Evolutionary conservation across 2,329 filamentous ascomycete species (phyloP).

Genomic region (Aspergillus fijiensis): DNA sequence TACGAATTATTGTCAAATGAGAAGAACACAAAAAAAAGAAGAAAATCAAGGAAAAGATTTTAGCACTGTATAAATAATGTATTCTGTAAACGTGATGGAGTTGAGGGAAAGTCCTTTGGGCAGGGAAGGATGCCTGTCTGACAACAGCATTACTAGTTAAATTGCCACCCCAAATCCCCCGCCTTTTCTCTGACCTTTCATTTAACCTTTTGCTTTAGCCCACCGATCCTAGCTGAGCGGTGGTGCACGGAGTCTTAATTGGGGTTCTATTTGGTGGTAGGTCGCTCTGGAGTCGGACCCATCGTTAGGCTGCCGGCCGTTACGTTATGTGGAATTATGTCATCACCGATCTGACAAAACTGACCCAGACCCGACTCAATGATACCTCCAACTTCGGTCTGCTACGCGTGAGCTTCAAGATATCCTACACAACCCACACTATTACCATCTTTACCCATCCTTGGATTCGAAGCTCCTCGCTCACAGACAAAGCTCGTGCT

Average conservation of each 20-base stretch:
- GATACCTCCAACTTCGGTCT: conserved; percentile 18
- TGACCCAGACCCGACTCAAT: conserved; percentile 14
- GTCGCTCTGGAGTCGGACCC: conserved; percentile 8
- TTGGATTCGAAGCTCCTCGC: not conserved
- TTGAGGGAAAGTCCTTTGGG: not conserved
- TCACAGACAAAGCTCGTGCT: conserved; percentile 2
- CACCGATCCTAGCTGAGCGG: not conserved
- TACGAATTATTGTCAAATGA: not conserved
- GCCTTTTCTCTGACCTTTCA: not conserved
- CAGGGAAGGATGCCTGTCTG: not conserved
- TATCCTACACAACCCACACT: conserved; percentile 4
- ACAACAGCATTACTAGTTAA: not conserved
- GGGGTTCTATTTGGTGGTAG: not conserved
- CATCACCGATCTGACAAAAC: conserved; percentile 25
- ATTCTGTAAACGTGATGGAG: not conserved
- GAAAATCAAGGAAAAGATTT: not conserved
- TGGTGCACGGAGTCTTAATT: not conserved
- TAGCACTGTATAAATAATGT: not conserved
- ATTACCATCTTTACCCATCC: not conserved
- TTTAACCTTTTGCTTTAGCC: not conserved
- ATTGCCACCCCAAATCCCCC: not conserved
- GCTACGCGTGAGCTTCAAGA: conserved; percentile 21
- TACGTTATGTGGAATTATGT: conserved; percentile 28
- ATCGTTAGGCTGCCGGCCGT: conserved; percentile 23
- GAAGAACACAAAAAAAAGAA: not conserved